phyloP scores from a whole-genome alignment of 805 yeast genomes.

The Lachancea meyersii region DNA sequence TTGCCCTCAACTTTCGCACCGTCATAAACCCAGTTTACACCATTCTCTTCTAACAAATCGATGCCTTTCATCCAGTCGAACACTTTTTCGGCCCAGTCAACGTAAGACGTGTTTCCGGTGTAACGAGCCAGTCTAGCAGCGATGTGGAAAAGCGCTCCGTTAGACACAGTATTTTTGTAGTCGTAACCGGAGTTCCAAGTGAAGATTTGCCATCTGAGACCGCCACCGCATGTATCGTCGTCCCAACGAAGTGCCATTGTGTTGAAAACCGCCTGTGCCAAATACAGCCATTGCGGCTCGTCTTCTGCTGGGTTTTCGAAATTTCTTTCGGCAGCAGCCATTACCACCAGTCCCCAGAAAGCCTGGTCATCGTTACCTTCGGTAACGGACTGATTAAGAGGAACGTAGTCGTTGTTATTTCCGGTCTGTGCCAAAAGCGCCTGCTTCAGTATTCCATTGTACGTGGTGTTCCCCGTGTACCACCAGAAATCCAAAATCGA shows the following conservation, averaged over 20 bases:
- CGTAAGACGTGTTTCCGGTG: slow-evolving; percentile 66
- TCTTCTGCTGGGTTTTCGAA: slow-evolving; percentile 44
- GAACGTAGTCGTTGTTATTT: slow-evolving; percentile 48
- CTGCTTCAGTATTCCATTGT: slow-evolving; percentile 46
- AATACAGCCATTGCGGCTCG: slow-evolving; percentile 46
- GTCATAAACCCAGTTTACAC: slow-evolving; percentile 47
- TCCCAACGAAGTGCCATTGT: slow-evolving; percentile 93
- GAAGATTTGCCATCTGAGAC: slow-evolving; percentile 94
- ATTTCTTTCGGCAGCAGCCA: slow-evolving; percentile 56
- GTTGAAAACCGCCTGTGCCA: slow-evolving; percentile 64
- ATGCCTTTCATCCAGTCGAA: slow-evolving; percentile 74
- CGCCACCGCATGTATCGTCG: slow-evolving; percentile 65
- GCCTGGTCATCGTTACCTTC: slow-evolving; percentile 75
- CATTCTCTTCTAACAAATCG: slow-evolving; percentile 39
- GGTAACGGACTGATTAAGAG: slow-evolving; percentile 56
- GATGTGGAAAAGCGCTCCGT: slow-evolving; percentile 80
- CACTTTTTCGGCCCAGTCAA: slow-evolving; percentile 64
- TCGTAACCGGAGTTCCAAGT: slow-evolving; percentile 91
- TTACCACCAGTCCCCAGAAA: slow-evolving; percentile 59
- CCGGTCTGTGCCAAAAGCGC: slow-evolving; percentile 44
- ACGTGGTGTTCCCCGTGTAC: slow-evolving; percentile 63
- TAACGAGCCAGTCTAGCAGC: slow-evolving; percentile 84
- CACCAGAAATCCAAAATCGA: slow-evolving; percentile 65
- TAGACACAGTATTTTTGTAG: slow-evolving; percentile 87
- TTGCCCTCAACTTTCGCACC: slow-evolving; percentile 56